Base-by-base conservation (phyloP, 139 green algal species). In the Chlorella sp. region DNA sequence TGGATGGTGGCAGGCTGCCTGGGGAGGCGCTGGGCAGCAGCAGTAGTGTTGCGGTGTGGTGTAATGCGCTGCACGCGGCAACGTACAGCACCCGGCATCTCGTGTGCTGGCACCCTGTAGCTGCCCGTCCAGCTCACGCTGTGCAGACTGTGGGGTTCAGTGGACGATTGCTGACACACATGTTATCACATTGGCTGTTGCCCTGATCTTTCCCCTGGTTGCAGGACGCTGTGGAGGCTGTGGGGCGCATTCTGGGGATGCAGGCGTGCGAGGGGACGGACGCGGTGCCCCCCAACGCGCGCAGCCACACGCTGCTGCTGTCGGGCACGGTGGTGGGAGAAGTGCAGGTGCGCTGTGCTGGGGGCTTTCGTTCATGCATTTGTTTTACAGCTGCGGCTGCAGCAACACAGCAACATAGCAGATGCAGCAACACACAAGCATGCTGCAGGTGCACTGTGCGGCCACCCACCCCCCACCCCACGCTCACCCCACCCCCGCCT, bases 211-310 rank as follows among this genome's bases (percentile, higher is more conserved):
- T 7, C 61, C 34, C 53, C n/a, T 39, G 34, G 37, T 7, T 39
- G 64, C 92, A 97, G 91, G 96, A 99, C 32, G 95, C 97, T 22
- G 97, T 99, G 76, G 97, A 99, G 93, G 95, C 96, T 0, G 95
- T 99, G 36, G 95, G 98, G 18, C 89, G 87, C 83, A 97, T 96
- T 75, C 93, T 99, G 86, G 97, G 97, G 83, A 97, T 99, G 97
- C 90, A 96, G 89, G 92, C 97, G 0, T 99, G 96, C 88, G 98
- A 99, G 89, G 97, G 98, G 69, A 99, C 95, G 18, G 98, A 99
- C 81, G 95, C 94, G 2, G 97, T 99, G 83, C 95, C 98, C 11
- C 96, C 96, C 79, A 98, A 99, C 84, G 98, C 98, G 21, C 86
- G 98, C 73, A 98, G 95, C 36, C 98, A 99, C 92, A 96, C 96